Evolutionary conservation across 208 protist species (phyloP).

Genomic region (Trypanosoma lewisi): DNA sequence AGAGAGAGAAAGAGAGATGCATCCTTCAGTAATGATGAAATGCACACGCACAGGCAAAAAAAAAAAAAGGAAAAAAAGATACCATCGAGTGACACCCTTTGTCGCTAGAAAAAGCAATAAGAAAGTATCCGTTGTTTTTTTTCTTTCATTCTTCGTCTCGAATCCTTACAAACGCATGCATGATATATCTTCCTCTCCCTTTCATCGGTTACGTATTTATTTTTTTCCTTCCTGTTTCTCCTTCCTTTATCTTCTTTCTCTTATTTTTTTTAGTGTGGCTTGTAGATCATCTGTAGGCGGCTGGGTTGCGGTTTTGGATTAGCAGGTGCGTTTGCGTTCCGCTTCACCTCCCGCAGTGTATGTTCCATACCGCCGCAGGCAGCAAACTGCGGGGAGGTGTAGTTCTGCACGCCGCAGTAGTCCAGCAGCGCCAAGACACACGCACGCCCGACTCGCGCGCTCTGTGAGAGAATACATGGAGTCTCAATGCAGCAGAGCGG

Average conservation of each 20-base stretch:
- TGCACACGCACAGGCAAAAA: neutral
- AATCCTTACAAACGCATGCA: too few relatives aligned
- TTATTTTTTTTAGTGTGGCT: slow-evolving; percentile 31
- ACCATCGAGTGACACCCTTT: neutral
- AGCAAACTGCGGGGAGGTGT: slow-evolving; percentile 37
- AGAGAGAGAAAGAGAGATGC: too few relatives aligned
- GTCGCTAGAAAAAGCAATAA: too few relatives aligned
- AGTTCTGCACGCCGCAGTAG: slow-evolving; percentile 58
- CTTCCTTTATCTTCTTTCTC: neutral
- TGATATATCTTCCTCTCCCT: too few relatives aligned
- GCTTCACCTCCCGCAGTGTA: slow-evolving; percentile 68
- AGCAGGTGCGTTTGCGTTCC: slow-evolving; percentile 24
- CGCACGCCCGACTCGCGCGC: slow-evolving; percentile 59
- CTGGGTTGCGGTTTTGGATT: slow-evolving; percentile 12
- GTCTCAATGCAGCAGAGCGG: slow-evolving; percentile 30
- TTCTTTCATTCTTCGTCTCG: too few relatives aligned
- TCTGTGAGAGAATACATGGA: slow-evolving; percentile 68
- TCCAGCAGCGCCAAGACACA: slow-evolving; percentile 73
- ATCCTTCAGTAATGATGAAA: neutral
- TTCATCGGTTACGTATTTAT: too few relatives aligned
- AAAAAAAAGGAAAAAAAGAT: slow-evolving; percentile 6
- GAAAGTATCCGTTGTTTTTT: too few relatives aligned
- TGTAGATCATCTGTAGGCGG: slow-evolving; percentile 37
- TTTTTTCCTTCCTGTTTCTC: neutral
- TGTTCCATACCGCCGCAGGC: slow-evolving; percentile 62